Percentiles rank a stretch among this genome's conserved stretches.
These are phyloP conservation scores for Pyrrhoderma lamaoense DNA, from an alignment of 1,284 basidiomycete genomes.

Conservation along the genomic window DNA sequence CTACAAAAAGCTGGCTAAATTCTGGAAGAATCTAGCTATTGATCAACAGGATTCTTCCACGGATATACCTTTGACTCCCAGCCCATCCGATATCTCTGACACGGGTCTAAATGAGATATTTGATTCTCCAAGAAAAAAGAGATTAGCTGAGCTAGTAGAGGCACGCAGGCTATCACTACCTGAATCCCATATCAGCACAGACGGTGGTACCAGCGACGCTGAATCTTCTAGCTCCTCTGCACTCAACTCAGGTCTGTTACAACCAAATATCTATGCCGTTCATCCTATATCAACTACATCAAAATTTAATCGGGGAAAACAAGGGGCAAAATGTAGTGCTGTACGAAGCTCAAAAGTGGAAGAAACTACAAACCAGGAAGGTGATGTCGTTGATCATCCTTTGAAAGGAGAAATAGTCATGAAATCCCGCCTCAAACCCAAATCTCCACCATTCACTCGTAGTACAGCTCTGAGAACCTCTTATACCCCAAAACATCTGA, in stretches of 20 bases:
- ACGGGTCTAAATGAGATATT: slow-evolving; percentile 5
- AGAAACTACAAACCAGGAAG: too few relatives aligned
- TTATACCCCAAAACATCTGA: too few relatives aligned
- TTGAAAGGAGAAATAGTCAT: not conserved
- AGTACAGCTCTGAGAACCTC: not conserved
- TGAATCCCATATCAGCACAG: too few relatives aligned
- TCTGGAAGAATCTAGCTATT: slow-evolving; percentile 10
- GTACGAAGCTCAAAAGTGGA: too few relatives aligned
- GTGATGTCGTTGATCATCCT: too few relatives aligned
- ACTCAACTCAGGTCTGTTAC: too few relatives aligned
- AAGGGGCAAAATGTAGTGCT: too few relatives aligned
- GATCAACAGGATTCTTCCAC: not conserved
- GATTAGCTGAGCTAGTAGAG: slow-evolving; percentile 3
- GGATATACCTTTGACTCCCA: slow-evolving; percentile 7
- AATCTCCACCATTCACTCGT: not conserved
- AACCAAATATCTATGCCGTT: too few relatives aligned
- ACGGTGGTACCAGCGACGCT: too few relatives aligned
- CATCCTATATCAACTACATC: too few relatives aligned
- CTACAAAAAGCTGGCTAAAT: slow-evolving; percentile 10
- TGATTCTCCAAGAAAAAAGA: slow-evolving; percentile 1
- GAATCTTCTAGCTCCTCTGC: too few relatives aligned
- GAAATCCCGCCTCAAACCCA: not conserved
- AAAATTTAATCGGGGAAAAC: too few relatives aligned
- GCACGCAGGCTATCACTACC: not conserved
- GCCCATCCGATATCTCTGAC: slow-evolving; percentile 17